Conservation (phyloP, 2,329 filamentous ascomycete genomes). For the Penicillium sp. region DNA sequence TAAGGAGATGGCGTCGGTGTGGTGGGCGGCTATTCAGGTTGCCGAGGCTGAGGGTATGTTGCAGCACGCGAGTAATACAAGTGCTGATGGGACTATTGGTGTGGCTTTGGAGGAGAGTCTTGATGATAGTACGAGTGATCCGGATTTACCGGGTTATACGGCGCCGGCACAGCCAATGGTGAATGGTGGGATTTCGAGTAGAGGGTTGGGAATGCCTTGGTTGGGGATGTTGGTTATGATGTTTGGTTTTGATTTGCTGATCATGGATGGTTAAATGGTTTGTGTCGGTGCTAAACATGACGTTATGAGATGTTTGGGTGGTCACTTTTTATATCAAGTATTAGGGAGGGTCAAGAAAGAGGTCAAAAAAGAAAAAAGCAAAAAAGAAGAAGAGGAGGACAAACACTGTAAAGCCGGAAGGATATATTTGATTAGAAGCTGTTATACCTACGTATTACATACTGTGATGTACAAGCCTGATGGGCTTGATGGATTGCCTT, state of each 20-base stretch:
- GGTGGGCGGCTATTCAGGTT: slow-evolving; percentile 24
- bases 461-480: no score
- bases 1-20: slow-evolving; percentile 26
- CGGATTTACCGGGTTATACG: slow-evolving; percentile 6
- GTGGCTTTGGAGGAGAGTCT: slow-evolving; percentile 2
- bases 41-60: slow-evolving; percentile 17
- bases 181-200: neutral
- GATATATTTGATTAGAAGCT: no score
- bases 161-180: slow-evolving; percentile 4
- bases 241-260: neutral
- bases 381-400: no score
- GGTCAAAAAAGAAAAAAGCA: no score
- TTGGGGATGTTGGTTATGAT: neutral
- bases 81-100: neutral
- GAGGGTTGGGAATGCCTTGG: neutral
- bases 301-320: no score
- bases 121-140: slow-evolving; percentile 9
- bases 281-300: no score
- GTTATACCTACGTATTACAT: no score
- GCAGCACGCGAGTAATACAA: neutral
- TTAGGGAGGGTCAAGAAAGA: no score
- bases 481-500: no score
- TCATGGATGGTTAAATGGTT: neutral
- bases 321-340: no score
- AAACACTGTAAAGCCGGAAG: no score